phyloP scores from a whole-genome alignment of 495 filamentous ascomycete species.

The Neurospora sp. region DNA sequence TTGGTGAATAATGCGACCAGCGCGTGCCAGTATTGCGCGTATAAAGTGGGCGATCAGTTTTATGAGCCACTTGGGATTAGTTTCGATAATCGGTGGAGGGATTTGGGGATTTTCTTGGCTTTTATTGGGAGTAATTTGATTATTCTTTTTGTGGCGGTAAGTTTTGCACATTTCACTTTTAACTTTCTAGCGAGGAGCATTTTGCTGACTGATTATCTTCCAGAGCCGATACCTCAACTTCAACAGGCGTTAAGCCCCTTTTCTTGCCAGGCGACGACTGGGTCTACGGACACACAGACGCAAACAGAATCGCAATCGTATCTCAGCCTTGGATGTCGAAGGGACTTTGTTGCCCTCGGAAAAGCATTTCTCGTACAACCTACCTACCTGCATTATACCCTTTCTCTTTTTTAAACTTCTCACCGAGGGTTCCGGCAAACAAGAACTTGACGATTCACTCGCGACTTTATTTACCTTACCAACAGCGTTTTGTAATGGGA shows the following conservation, averaged over 20 bases:
- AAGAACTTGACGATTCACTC: background rate
- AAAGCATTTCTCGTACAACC: background rate
- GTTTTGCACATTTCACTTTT: slow-evolving; percentile 12
- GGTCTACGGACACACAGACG: too few species aligned
- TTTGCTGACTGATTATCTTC: background rate
- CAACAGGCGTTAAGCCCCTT: slow-evolving; percentile 41
- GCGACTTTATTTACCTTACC: background rate
- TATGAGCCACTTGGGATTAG: slow-evolving; percentile 52
- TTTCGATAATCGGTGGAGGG: slow-evolving; percentile 64
- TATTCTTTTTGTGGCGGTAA: slow-evolving; percentile 60
- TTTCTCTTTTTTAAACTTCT: background rate
- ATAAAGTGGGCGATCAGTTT: slow-evolving; percentile 67
- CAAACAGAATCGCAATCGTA: too few species aligned
- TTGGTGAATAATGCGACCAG: slow-evolving; percentile 52
- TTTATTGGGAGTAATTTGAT: slow-evolving; percentile 70
- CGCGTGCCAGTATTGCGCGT: slow-evolving; percentile 68
- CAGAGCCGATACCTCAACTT: slow-evolving; percentile 57
- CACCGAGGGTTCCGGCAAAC: background rate
- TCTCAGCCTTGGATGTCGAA: too few species aligned
- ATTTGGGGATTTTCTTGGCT: slow-evolving; percentile 64
- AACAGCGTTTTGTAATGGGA: background rate
- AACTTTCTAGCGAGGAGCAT: too few species aligned
- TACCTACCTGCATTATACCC: background rate
- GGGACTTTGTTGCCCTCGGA: background rate
- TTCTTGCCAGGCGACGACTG: too few species aligned